Conservation (phyloP, 805 yeast species). For the Pichia californica region DNA sequence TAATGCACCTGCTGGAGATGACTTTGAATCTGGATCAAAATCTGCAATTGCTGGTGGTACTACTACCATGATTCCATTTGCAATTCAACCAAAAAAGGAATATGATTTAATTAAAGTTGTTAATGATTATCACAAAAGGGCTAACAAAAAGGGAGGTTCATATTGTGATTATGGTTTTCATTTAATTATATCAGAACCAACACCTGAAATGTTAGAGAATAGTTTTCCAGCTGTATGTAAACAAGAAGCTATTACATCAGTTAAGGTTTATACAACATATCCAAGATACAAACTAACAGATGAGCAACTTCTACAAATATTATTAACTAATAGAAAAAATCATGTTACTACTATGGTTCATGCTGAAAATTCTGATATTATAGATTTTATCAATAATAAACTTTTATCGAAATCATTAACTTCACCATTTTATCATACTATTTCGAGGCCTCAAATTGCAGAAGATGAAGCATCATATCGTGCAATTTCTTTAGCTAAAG, state of each 20-base stretch:
- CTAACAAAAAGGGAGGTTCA: slow-evolving; percentile 10
- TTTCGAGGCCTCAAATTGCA: slow-evolving; percentile 37
- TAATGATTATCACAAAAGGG: slow-evolving; percentile 17
- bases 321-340: slow-evolving; percentile 33
- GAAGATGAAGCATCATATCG: slow-evolving; percentile 45
- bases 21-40: slow-evolving; percentile 36
- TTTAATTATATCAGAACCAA: slow-evolving; percentile 13
- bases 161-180: slow-evolving; percentile 23
- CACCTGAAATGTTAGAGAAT: slow-evolving; percentile 10
- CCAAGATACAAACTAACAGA: slow-evolving; percentile 35
- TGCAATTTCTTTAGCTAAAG: slow-evolving; percentile 35
- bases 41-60: slow-evolving; percentile 44
- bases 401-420: slow-evolving; percentile 30
- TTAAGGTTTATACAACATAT: slow-evolving; percentile 40
- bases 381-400: slow-evolving; percentile 25
- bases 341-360: slow-evolving; percentile 44
- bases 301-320: slow-evolving; percentile 31
- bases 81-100: slow-evolving; percentile 31
- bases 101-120: slow-evolving; percentile 24
- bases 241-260: slow-evolving; percentile 31
- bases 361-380: slow-evolving; percentile 43
- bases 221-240: slow-evolving; percentile 29
- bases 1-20: slow-evolving; percentile 54
- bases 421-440: slow-evolving; percentile 38
- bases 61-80: slow-evolving; percentile 39